Base-by-base conservation (phyloP, 2,329 filamentous ascomycete genomes). In the Epichloe typhina region DNA sequence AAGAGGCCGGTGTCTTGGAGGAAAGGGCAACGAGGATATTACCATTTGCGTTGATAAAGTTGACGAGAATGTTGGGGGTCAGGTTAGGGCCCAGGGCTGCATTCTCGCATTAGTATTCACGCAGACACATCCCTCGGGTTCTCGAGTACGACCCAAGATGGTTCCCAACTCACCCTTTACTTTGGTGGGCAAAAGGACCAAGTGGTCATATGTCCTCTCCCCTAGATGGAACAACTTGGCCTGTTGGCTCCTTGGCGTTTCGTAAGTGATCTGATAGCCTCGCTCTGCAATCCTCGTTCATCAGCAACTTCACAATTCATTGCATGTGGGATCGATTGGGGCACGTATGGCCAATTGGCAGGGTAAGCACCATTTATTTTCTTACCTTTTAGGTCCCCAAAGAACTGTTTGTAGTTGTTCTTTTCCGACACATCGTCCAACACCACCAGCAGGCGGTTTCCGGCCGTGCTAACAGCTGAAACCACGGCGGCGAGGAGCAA, bases 11-110 rank as follows among this genome's bases (percentile, higher is more conserved):
- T 46, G 79, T 72, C 51, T 79, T 77, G 57, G 86, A 82, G 36
- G 89, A 89, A 55, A 96, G 82, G 33, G 88, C 82, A 51, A 97
- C 73, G 55, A 98, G 77, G 63, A 98, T 80, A 71, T 98, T 98
- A 67, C 93, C 93, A 53, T 93, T 76, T 52, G 83, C 82, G 69
- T 95, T 93, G 72, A 95, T 73, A 70, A 96, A 98, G 60, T 97
- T 81, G 66, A 97, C 78, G 58, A 98, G 80, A 56, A 84, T 72
- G 64, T 88, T 88, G 49, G 93, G 88, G 3, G 88, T 91, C 65
- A 98, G 72, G 59, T 86, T 83, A 56, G 91, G 89, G 51, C 93
- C 93, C 54, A 96, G 86, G 54, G 88, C 86, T 89, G 55, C 26
- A 44, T 19, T 39, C 19, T 39, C 4, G 9, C 15, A 47, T 47